Evolutionary conservation across 2,329 filamentous ascomycete genomes (phyloP), one percentile per base, ranked within the genome.

Genomic region (Proliferodiscus dingleyae): DNA sequence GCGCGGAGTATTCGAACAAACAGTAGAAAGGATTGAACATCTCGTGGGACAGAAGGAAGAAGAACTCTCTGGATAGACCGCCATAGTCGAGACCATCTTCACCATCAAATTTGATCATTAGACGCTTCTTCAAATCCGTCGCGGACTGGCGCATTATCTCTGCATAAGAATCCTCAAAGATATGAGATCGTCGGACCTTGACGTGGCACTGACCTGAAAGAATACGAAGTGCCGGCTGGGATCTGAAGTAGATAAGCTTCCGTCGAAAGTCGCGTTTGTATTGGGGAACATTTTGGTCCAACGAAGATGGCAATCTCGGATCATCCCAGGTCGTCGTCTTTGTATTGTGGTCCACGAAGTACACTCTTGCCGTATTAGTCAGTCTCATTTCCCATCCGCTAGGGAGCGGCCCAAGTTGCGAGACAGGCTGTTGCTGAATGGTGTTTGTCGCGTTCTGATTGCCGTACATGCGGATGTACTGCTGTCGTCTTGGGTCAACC

Each of bases 1-100:
- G 93, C 30, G 93, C 93, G 21, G 93, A 97, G 69, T 98, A 98
- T 71, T 98, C 93, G 74, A 98, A 98, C 43, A 98, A 77, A 67
- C 93, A 98, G 73, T 98, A 98, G 72, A 98, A 98, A 24, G 93
- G 93, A 68, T 98, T 98, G 74, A 98, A 98, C 93, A 98, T 98
- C 73, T 98, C 93, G 71, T 98, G 93, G 13, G 91, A 97, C 45
- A 98, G 80, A 32, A 98, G 75, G 81, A 98, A 98, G 77, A 98
- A 98, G 75, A 98, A 98, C 70, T 98, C 93, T 78, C 90, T 80
- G 28, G 93, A 98, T 45, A 98, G 78, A 76, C 93, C 93, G 67
- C 93, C 93, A 63, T 98, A 98, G 69, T 98, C 93, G 50, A 98
- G 73, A 69, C 93, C 93, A 61, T 98, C 93, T 71, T 98, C 93